Conservation (phyloP, 176 grass and related monocot species). For the Dactylis glomerata region DNA sequence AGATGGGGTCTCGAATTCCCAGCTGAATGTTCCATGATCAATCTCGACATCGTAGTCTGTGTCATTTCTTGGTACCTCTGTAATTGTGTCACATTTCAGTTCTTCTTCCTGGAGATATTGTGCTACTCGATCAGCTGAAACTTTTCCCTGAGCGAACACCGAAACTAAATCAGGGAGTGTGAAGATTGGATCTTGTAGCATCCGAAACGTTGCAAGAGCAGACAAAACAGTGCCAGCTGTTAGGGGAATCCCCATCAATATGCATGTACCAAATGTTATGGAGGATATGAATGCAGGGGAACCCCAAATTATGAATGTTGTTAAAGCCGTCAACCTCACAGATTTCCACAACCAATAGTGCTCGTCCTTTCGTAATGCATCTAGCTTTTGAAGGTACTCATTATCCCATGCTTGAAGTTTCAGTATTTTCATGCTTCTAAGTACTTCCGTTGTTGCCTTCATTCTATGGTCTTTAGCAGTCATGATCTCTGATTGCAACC, state of each 20-base stretch:
- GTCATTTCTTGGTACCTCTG: slow-evolving; percentile 49
- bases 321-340: slow-evolving; percentile 47
- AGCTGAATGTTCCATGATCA: slow-evolving; percentile 74
- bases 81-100: slow-evolving; percentile 64
- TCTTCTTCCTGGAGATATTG: slow-evolving; percentile 91
- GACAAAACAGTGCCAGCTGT: slow-evolving; percentile 92
- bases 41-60: slow-evolving; percentile 65
- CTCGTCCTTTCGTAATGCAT: slow-evolving; percentile 62
- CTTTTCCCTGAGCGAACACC: slow-evolving; percentile 89
- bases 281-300: slow-evolving; percentile 82
- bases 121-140: slow-evolving; percentile 86
- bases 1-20: slow-evolving; percentile 57
- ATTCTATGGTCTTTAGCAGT: slow-evolving; percentile 88
- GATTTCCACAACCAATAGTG: slow-evolving; percentile 80
- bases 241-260: slow-evolving; percentile 81
- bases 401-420: slow-evolving; percentile 98
- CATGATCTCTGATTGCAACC: slow-evolving; percentile 84
- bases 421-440: slow-evolving; percentile 94
- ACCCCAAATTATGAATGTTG: slow-evolving; percentile 86
- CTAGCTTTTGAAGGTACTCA: slow-evolving; percentile 77
- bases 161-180: slow-evolving; percentile 92
- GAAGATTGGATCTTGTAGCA: slow-evolving; percentile 97
- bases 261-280: slow-evolving; percentile 83
- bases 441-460: slow-evolving; percentile 92
- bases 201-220: slow-evolving; percentile 90